A percentile compares a stretch with the other conserved stretches of the same genome.
phyloP scores from a whole-genome alignment of 805 yeast species.

The Saturnispora hagleri region DNA sequence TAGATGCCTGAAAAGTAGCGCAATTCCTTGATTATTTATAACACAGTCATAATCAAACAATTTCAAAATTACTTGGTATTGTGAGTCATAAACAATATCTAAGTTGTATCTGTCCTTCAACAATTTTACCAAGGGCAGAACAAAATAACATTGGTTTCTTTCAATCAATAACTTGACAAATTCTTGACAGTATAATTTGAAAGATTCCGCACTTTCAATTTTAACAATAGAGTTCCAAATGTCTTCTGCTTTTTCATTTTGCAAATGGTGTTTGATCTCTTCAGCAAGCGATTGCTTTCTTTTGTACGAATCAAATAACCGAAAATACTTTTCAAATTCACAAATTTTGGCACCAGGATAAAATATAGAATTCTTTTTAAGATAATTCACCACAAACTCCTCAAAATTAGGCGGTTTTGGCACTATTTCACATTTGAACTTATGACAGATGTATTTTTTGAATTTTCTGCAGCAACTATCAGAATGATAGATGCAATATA shows the following conservation, averaged over 20 bases:
- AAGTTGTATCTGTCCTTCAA: background rate
- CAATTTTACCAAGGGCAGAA: slow-evolving; percentile 6
- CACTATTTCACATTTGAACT: background rate
- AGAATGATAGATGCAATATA: background rate
- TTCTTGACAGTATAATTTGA: background rate
- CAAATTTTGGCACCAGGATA: slow-evolving; percentile 6
- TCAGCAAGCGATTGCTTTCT: background rate
- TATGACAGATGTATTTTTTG: background rate
- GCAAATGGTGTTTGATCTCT: background rate
- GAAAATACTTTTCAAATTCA: background rate
- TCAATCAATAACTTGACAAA: background rate
- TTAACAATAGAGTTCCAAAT: slow-evolving; percentile 1
- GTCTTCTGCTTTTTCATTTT: background rate
- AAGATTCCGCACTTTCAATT: background rate
- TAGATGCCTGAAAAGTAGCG: background rate
- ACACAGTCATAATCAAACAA: background rate
- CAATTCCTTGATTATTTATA: background rate
- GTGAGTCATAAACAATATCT: background rate
- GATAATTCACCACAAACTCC: background rate
- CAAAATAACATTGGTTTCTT: slow-evolving; percentile 1
- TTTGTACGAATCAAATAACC: slow-evolving; percentile 1
- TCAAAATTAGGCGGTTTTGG: background rate
- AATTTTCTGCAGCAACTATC: background rate
- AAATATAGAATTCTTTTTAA: background rate
- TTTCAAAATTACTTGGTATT: slow-evolving; percentile 1